These are phyloP conservation scores for Coemansia sp. DNA, from an alignment of 192 early-diverging fungal species.

Conservation along the genomic window DNA sequence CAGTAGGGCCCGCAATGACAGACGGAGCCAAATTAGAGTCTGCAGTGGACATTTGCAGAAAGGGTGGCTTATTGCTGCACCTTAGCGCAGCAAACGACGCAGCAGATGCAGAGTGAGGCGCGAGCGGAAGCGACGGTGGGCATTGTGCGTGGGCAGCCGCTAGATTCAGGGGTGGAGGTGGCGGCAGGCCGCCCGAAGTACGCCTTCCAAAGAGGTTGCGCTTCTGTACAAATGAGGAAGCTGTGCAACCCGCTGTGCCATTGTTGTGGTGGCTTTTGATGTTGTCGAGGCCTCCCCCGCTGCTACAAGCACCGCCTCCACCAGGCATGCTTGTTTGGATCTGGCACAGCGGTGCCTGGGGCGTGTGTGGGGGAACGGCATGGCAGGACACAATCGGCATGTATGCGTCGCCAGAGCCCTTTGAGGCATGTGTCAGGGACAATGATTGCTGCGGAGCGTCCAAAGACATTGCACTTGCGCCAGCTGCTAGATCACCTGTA, in stretches of 20 bases:
- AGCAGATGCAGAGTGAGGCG: conserved; percentile 36
- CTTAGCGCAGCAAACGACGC: conserved; percentile 15
- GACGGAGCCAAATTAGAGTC: conserved; percentile 26
- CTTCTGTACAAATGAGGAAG: conserved; percentile 38
- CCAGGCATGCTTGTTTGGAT: conserved; percentile 2
- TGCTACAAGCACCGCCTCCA: conserved; percentile 7
- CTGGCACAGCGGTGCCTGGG: conserved; percentile 7
- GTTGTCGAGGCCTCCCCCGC: conserved; percentile 4
- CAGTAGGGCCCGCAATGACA: conserved; percentile 7
- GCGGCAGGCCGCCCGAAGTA: conserved; percentile 39
- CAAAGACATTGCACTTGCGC: neutral
- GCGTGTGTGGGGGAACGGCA: conserved; percentile 9
- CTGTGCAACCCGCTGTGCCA: conserved; percentile 1
- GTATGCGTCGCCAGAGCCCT: conserved; percentile 14
- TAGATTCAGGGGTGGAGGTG: conserved; percentile 44
- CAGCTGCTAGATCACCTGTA: conserved; percentile 2
- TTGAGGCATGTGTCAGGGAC: neutral
- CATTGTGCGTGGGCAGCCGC: conserved; percentile 40
- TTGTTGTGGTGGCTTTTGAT: conserved; percentile 5
- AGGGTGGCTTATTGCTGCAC: conserved; percentile 27
- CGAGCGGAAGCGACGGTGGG: conserved; percentile 31
- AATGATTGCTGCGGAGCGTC: neutral
- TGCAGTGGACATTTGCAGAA: conserved; percentile 19
- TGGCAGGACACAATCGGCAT: conserved; percentile 11
- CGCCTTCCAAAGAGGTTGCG: conserved; percentile 48